Evolutionary conservation across 495 filamentous ascomycete genomes (phyloP).

Genomic region (Neurospora intermedia): DNA sequence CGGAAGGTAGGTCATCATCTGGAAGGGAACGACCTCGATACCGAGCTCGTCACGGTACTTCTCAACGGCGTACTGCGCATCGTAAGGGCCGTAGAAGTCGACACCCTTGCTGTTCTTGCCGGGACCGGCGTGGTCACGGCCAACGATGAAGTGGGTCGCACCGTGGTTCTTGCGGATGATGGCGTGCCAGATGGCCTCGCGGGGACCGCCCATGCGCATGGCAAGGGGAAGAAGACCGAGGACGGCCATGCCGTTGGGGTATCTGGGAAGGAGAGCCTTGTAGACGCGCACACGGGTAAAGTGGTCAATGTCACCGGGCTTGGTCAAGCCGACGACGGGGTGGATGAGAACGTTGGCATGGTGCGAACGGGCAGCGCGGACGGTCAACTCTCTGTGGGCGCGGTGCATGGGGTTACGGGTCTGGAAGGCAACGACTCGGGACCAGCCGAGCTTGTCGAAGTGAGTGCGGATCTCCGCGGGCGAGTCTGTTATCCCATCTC

Average conservation of each 20-base stretch:
- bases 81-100: constrained; percentile 97
- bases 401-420: constrained; percentile 98
- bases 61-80: constrained; percentile 95
- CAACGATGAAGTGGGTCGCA: constrained; percentile 98
- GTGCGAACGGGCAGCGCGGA: constrained; percentile 86
- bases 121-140: constrained; percentile 93
- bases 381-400: constrained; percentile 92
- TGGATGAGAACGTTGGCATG: constrained; percentile 99
- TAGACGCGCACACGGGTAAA: constrained; percentile 98
- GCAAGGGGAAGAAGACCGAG: constrained; percentile 90
- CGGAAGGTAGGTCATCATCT: constrained; percentile 97
- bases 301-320: constrained; percentile 98
- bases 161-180: constrained; percentile 99
- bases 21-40: constrained; percentile 98
- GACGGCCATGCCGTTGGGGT: constrained; percentile 98
- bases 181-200: constrained; percentile 98
- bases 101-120: constrained; percentile 93
- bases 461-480: constrained; percentile 89
- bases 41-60: constrained; percentile 93
- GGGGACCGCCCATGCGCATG: constrained; percentile 98
- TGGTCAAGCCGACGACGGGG: constrained; percentile 95
- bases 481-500: constrained; percentile 51
- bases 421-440: constrained; percentile 94
- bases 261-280: constrained; percentile 90
- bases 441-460: constrained; percentile 99